Base-by-base conservation (phyloP, 148 eudicot genomes). In the Nepenthes mirabilis region DNA sequence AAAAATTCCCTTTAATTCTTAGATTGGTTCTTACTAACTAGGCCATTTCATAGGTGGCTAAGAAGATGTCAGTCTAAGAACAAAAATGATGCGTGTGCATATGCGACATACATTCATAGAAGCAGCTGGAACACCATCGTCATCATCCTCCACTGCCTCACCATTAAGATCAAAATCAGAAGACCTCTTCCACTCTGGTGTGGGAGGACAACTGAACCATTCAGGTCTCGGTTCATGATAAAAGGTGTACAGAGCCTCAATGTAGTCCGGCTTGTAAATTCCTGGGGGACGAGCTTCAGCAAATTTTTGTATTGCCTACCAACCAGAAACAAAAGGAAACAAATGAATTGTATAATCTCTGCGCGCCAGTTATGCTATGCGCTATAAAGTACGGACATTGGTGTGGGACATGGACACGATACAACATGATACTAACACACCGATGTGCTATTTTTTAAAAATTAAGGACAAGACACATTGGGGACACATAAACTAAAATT, bases 101-200 rank as follows among this genome's bases (percentile, higher is more conserved):
- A 35, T 10, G 56, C 34, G 36, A 40, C 85, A 35, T 87, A 87
- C 97, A 58, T 72, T 75, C 56, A 55, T 53, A 65, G 91, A 72
- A 65, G 81, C 70, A 65, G 80, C 66, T 45, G 78, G 68, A 48
- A 57, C 71, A 47, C 90, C 94, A 62, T 87, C 97, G 13, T n/a
- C 52, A 54, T 91, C 97, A 62, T 89, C 97, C 5, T 80, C 87
- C 63, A 82, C 70, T 11, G 86, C 95, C 68, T 84, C 97, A 65
- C 95, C 95, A 78, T 94, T 94, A 33, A 94, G 80, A 78, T 94
- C 99, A 71, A 89, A 74, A 59, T 88, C 99, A 64, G 89, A 79
- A 58, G 91, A 71, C 69, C 85, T 89, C 72, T 94, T 89, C 99
- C 99, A 94, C 68, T 94, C 97, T 0, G 99, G 97, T 56, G 91